Conservation (phyloP, 805 yeast species). For the Candida ponderosae region DNA sequence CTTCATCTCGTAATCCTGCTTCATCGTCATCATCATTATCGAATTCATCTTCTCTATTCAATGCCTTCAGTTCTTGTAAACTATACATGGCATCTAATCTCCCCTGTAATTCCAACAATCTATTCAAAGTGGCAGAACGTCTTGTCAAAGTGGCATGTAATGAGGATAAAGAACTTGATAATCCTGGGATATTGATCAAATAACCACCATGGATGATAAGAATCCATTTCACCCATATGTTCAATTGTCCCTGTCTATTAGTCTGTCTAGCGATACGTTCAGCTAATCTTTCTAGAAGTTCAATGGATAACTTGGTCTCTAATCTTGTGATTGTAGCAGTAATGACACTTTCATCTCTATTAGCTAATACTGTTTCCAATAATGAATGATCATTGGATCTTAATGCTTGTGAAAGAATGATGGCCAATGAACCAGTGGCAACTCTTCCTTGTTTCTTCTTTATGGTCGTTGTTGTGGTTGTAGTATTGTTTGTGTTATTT, state of each 20-base stretch:
- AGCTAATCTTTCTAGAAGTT: conserved; percentile 51
- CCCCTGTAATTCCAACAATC: conserved; percentile 75
- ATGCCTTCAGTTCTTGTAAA: conserved; percentile 53
- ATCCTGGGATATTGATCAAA: conserved; percentile 34
- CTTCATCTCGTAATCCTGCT: conserved; percentile 25
- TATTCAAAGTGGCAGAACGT: conserved; percentile 62
- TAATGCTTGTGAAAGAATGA: conserved; percentile 82
- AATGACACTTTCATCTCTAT: conserved; percentile 42
- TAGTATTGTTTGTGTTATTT: conserved; percentile 16
- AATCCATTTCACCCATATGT: conserved; percentile 83
- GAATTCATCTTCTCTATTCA: conserved; percentile 33
- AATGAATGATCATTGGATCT: conserved; percentile 80
- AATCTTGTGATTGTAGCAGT: conserved; percentile 49
- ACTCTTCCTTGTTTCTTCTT: conserved; percentile 38
- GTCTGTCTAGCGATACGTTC: conserved; percentile 53
- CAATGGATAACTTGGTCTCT: conserved; percentile 44
- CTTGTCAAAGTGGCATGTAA: conserved; percentile 58
- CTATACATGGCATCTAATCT: conserved; percentile 62
- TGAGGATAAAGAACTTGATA: conserved; percentile 49
- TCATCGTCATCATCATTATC: conserved; percentile 25
- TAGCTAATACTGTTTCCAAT: conserved; percentile 70
- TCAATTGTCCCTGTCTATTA: conserved; percentile 41
- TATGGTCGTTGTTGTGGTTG: conserved; percentile 11
- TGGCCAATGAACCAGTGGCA: conserved; percentile 71
- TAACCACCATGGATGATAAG: conserved; percentile 78